Percentiles rank a stretch among this genome's conserved stretches.
phyloP scores from a whole-genome alignment of 805 yeast genomes.

The Kodamaea laetipori region DNA sequence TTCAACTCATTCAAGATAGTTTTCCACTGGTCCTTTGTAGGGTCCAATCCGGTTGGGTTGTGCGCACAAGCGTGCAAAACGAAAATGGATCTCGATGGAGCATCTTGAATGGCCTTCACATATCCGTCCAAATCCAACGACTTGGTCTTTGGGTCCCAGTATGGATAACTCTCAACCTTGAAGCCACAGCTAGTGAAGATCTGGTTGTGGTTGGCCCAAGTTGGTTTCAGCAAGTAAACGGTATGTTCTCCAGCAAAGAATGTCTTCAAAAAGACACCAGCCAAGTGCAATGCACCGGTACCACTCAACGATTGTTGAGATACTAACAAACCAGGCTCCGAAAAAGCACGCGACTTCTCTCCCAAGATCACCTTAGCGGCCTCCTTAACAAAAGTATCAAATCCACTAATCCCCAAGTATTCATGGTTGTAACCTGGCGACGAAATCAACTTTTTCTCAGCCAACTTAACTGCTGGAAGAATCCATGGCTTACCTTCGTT shows the following conservation, averaged over 20 bases:
- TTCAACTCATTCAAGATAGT: slow-evolving; percentile 64
- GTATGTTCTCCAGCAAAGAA: slow-evolving; percentile 47
- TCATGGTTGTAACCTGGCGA: slow-evolving; percentile 77
- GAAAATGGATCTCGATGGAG: slow-evolving; percentile 76
- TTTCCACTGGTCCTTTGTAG: slow-evolving; percentile 79
- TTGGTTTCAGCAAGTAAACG: slow-evolving; percentile 80
- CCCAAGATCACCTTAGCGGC: slow-evolving; percentile 79
- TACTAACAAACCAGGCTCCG: slow-evolving; percentile 48
- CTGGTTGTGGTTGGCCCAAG: slow-evolving; percentile 97
- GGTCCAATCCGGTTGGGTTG: slow-evolving; percentile 97
- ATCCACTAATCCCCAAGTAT: slow-evolving; percentile 82
- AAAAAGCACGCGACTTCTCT: slow-evolving; percentile 52
- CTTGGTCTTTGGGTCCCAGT: slow-evolving; percentile 78
- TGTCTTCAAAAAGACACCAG: slow-evolving; percentile 66
- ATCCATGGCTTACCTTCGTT: slow-evolving; percentile 71
- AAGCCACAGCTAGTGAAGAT: slow-evolving; percentile 75
- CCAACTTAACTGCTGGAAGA: slow-evolving; percentile 65
- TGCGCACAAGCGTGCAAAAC: slow-evolving; percentile 95
- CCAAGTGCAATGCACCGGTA: slow-evolving; percentile 89
- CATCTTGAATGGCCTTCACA: slow-evolving; percentile 58
- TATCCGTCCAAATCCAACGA: slow-evolving; percentile 72
- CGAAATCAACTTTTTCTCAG: slow-evolving; percentile 63
- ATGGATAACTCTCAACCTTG: slow-evolving; percentile 70
- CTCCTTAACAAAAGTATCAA: slow-evolving; percentile 62
- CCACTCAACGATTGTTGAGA: slow-evolving; percentile 82